phyloP scores from a whole-genome alignment of 1,284 basidiomycete genomes.

The Cutaneotrichosporon cyanovorans region DNA sequence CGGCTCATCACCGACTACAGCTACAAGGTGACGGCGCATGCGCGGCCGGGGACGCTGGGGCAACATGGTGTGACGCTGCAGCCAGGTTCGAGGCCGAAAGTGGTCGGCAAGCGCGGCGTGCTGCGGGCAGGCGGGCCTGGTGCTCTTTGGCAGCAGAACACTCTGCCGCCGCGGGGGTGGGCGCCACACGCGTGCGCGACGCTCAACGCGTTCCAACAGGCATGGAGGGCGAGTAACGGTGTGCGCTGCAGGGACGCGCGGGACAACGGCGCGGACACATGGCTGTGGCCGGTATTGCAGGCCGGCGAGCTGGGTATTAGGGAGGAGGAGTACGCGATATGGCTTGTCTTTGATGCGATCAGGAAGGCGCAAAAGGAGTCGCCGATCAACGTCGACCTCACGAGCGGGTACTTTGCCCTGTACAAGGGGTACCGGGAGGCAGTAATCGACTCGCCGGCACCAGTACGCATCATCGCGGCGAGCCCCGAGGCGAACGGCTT shows the following conservation, averaged over 20 bases:
- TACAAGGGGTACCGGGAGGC: conserved; percentile 72
- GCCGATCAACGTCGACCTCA: conserved; percentile 54
- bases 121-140: conserved; percentile 4
- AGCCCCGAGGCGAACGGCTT: conserved; percentile 86
- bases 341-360: conserved; percentile 41
- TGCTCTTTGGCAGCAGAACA: conserved; percentile 12
- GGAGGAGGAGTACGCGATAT: conserved; percentile 67
- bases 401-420: conserved; percentile 91
- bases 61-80: conserved; percentile 8
- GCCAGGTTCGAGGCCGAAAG: not conserved
- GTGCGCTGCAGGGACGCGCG: conserved; percentile 32
- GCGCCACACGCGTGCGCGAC: conserved; percentile 37
- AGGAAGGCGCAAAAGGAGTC: conserved; percentile 1
- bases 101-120: conserved; percentile 4
- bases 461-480: conserved; percentile 72
- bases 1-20: conserved; percentile 65
- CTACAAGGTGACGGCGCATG: conserved; percentile 46
- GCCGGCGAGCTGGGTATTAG: conserved; percentile 72
- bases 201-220: conserved; percentile 42
- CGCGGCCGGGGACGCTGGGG: conserved; percentile 7
- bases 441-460: conserved; percentile 55
- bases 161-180: conserved; percentile 35
- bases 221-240: conserved; percentile 37
- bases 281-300: conserved; percentile 73
- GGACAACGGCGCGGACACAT: conserved; percentile 47